Percentiles rank a stretch among this genome's conserved stretches.
Conservation (phyloP, 495 filamentous ascomycete species). For the Penicillium subrubescens region DNA sequence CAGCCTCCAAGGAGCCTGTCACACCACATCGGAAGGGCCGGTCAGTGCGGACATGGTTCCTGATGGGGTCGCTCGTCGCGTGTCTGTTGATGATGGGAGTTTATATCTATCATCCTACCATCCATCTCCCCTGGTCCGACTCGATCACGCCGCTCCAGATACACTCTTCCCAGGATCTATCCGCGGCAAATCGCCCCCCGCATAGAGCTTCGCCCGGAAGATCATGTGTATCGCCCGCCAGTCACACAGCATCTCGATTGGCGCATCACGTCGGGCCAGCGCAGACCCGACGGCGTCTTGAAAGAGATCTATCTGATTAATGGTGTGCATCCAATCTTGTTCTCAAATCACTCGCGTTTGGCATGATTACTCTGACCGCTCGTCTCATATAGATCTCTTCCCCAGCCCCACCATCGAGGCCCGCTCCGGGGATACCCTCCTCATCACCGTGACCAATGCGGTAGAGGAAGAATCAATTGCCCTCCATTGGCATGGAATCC, state of each 20-base stretch:
- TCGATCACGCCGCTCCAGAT: not conserved
- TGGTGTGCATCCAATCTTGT: constrained; percentile 18
- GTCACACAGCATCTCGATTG: constrained; percentile 37
- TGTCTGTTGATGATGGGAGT: constrained; percentile 20
- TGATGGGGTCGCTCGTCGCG: constrained; percentile 11
- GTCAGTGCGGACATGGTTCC: constrained; percentile 13
- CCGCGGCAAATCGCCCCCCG: constrained; percentile 22
- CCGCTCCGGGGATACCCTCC: constrained; percentile 63
- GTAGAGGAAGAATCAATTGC: constrained; percentile 68
- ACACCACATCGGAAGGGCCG: constrained; percentile 2
- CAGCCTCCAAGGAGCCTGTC: not conserved
- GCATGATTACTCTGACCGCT: not conserved
- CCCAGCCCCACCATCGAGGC: constrained; percentile 44
- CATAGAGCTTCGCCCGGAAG: constrained; percentile 41
- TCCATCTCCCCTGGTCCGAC: not conserved
- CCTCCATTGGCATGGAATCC: constrained; percentile 81
- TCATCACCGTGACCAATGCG: constrained; percentile 70
- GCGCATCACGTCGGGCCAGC: constrained; percentile 31
- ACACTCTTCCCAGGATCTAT: not conserved
- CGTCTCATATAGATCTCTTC: constrained; percentile 29
- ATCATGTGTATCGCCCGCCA: constrained; percentile 39
- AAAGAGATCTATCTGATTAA: constrained; percentile 44
- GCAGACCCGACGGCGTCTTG: constrained; percentile 47
- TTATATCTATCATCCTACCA: constrained; percentile 16
- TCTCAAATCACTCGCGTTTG: not conserved